Evolutionary conservation across 2,329 filamentous ascomycete species (phyloP).

Genomic region (Sporothrix dimorphospora): DNA sequence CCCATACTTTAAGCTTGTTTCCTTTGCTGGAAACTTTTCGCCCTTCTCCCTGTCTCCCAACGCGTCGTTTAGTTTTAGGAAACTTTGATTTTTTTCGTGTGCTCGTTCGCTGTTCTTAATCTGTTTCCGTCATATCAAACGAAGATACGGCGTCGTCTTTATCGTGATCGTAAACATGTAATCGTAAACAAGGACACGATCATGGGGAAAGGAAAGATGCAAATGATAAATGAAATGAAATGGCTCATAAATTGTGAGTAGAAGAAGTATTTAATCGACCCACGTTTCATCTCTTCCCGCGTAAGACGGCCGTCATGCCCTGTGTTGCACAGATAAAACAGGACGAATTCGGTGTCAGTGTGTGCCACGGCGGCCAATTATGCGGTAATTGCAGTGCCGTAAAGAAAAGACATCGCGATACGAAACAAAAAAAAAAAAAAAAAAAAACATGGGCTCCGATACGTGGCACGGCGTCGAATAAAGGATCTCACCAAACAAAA

Average conservation of each 20-base stretch:
- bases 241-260: background rate
- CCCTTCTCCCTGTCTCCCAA: background rate
- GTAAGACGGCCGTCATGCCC: background rate
- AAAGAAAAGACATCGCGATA: constrained; percentile 1
- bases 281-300: background rate
- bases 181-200: background rate
- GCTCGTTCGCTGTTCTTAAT: too few relatives aligned
- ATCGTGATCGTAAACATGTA: background rate
- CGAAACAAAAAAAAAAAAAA: background rate
- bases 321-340: background rate
- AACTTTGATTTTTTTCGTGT: too few relatives aligned
- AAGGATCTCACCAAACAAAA: background rate
- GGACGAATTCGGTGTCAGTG: background rate
- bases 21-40: background rate
- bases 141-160: background rate
- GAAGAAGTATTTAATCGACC: background rate
- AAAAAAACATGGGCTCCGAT: background rate
- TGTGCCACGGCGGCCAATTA: background rate
- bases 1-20: constrained; percentile 2
- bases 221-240: too few relatives aligned
- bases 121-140: background rate
- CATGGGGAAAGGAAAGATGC: too few relatives aligned
- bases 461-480: background rate
- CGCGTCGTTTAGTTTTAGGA: background rate
- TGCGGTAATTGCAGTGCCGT: background rate